A percentile compares a stretch with the other conserved stretches of the same genome.
Conservation (phyloP, 768 basidiomycete species). For the Termitomyces sp. region DNA sequence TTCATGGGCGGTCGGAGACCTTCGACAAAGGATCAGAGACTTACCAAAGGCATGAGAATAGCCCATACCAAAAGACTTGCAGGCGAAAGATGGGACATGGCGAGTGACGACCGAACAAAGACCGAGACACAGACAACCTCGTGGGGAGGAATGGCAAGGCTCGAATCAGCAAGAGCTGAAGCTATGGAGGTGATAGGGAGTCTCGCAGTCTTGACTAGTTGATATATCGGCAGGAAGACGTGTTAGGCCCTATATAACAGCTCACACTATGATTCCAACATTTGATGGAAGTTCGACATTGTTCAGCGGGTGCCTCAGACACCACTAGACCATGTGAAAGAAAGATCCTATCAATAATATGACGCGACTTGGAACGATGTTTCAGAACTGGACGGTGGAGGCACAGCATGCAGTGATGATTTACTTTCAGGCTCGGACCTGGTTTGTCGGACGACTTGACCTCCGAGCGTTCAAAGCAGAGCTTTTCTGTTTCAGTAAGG, state of each 20-base stretch:
- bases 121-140: too few species aligned
- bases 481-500: too few species aligned
- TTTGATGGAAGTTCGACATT: constrained; percentile 14
- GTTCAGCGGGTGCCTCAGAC: neutral
- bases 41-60: constrained; percentile 44
- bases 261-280: neutral
- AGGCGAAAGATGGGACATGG: constrained; percentile 27
- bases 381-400: too few species aligned
- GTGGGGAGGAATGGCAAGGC: neutral
- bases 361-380: too few species aligned
- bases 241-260: neutral
- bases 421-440: too few species aligned
- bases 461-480: too few species aligned
- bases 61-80: constrained; percentile 62
- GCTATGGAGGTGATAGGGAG: neutral
- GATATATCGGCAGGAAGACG: neutral
- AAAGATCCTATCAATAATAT: too few species aligned
- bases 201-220: neutral
- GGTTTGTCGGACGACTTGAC: too few species aligned
- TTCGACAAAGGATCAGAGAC: constrained; percentile 13
- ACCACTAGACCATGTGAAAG: too few species aligned
- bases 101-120: neutral
- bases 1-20: neutral
- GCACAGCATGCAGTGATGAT: too few species aligned
- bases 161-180: constrained; percentile 17